Conservation (phyloP, 495 filamentous ascomycete species). For the Penicillium taxi region DNA sequence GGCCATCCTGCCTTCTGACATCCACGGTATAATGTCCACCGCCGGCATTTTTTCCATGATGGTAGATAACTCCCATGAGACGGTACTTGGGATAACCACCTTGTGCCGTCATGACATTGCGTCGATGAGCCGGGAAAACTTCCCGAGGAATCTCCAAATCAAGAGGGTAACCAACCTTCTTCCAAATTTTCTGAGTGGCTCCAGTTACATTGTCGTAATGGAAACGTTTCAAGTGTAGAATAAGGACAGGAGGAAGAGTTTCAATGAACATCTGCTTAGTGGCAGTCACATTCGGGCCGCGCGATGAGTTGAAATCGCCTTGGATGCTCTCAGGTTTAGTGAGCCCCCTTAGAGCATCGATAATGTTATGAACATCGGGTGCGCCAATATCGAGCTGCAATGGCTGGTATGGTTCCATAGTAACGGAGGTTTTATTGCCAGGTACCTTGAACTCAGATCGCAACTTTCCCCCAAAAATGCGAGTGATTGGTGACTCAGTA, state of each 20-base stretch:
- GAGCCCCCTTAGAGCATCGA: constrained; percentile 79
- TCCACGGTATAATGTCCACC: constrained; percentile 97
- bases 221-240: constrained; percentile 94
- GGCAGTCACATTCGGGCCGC: constrained; percentile 65
- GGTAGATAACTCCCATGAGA: constrained; percentile 88
- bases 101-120: constrained; percentile 53
- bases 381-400: constrained; percentile 90
- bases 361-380: constrained; percentile 76
- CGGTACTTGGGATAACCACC: constrained; percentile 70
- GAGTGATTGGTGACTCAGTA: constrained; percentile 75
- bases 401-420: constrained; percentile 86
- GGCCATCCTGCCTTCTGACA: constrained; percentile 83
- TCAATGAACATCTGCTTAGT: constrained; percentile 96
- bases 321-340: constrained; percentile 77
- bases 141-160: constrained; percentile 92
- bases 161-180: constrained; percentile 89
- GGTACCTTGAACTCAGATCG: constrained; percentile 83
- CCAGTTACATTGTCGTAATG: constrained; percentile 80
- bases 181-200: constrained; percentile 97
- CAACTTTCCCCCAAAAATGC: constrained; percentile 89
- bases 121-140: constrained; percentile 70
- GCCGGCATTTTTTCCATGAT: constrained; percentile 91
- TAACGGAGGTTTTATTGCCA: constrained; percentile 82
- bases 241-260: constrained; percentile 81
- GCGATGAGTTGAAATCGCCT: constrained; percentile 77